Base-by-base conservation (phyloP, 2,329 filamentous ascomycete genomes). In the Colletotrichum lentis region DNA sequence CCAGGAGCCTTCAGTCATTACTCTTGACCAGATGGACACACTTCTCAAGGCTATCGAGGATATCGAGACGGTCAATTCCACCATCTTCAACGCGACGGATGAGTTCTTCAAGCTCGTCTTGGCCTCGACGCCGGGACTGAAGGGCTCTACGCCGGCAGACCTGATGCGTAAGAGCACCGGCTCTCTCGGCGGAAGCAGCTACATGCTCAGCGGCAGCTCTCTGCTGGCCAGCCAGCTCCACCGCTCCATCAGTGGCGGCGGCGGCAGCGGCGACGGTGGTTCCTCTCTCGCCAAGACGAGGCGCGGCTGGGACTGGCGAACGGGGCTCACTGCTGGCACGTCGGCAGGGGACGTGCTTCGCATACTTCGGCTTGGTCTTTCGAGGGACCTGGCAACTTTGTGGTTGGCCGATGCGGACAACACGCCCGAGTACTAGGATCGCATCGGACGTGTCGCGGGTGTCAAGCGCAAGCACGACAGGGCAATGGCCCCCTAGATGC, bases 31-130 rank as follows among this genome's bases (percentile, higher is more conserved):
- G 75, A 89, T 95, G 73, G 90, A 93, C 72, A 85, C 85, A 20
- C 82, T 96, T 27, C 87, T 96, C 68, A 91, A 91, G 71, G 91
- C 92, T 0, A 85, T 94, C 59, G 92, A 96, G 77, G 92, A 96
- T 76, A 81, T 95, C 18, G 85, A 95, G 77, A 92, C 92, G 0
- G 90, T 96, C 18, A 84, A 89, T 6, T 85, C 87, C 20, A 86
- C 90, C 58, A 90, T 97, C 8, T 93, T 90, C 74, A 81, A 84
- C 0, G 89, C 91, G 27, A 93, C 91, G 75, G 90, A 93, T 71
- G 91, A 93, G 73, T 95, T 94, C 75, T 88, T 97, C 75, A 82
- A 87, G 69, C 87, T 93, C 1, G 91, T 94, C 6, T 81, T 97
- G 24, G 83, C 88, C n/a, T 90, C 91, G 6, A 88, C 86, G 18